Evolutionary conservation across 2,329 filamentous ascomycete species (phyloP), one percentile per base, ranked within the genome.

Genomic region (Emydomyces testavorans): DNA sequence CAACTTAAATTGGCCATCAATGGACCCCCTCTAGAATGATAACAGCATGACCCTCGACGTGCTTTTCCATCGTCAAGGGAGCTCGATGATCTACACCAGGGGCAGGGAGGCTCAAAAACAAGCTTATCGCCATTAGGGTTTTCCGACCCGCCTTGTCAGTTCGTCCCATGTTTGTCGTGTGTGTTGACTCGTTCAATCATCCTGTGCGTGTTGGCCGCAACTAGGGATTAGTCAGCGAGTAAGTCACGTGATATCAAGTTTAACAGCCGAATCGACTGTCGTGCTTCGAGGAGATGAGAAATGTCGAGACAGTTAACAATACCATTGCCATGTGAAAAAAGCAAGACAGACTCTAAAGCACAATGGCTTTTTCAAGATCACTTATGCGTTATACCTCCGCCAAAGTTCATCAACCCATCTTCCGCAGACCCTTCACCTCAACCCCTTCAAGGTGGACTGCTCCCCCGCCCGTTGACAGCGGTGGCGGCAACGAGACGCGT

Each of bases 41-140:
- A 26, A n/a, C 16, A 13, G 10, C 26, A 23, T 26, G n/a, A 36
- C 29, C 20, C 16, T 7, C 16, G 26, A 21, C 11, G 16, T 15
- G 20, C 38, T 15, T 36, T 23, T 10, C 32, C 28, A 16, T 31
- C 29, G 20, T 42, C 46, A 49, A 24, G 46, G 35, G 23, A 47
- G 45, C 45, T 47, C n/a, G 18, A 31, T 35, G 49, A 53, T 53
- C 51, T 42, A 46, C 52, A 42, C 49, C 51, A 54, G 50, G 44
- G 47, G 28, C 45, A 47, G 1, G 2, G 45, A 40, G 45, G 48
- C 39, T 45, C 34, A 50, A 53, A 52, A 57, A 55, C 50, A 62
- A 62, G 59, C 59, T 62, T 61, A 62, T 61, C 57, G 55, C 42
- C 56, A 43, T 60, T 62, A 57, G 54, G 54, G 54, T 62, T 56